These are phyloP conservation scores for Haemoproteus tartakovskyi DNA, from an alignment of 169 alveolate species.

Conservation along the genomic window DNA sequence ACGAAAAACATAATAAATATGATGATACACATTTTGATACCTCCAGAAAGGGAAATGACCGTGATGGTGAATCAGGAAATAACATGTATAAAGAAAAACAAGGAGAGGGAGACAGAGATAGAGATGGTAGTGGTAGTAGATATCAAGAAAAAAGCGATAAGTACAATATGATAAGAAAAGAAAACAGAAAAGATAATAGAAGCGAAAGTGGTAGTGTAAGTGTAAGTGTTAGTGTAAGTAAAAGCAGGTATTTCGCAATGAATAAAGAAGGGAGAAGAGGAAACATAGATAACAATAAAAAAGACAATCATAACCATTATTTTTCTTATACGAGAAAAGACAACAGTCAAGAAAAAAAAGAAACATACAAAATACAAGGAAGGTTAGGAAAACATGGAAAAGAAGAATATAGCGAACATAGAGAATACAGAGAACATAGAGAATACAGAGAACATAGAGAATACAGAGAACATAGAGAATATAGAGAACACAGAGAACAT, in stretches of 20 bases:
- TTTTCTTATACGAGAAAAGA: conserved; percentile 8
- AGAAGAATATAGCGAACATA: too few relatives aligned
- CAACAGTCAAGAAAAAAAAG: neutral
- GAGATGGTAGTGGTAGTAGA: neutral
- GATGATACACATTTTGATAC: too few relatives aligned
- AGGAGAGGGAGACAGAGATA: neutral
- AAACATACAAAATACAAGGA: conserved; percentile 6
- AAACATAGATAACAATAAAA: too few relatives aligned
- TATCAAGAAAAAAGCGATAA: neutral
- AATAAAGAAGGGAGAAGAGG: too few relatives aligned
- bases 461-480: too few relatives aligned
- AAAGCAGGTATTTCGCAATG: too few relatives aligned
- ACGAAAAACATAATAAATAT: too few relatives aligned
- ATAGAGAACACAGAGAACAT: too few relatives aligned
- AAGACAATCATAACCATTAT: too few relatives aligned
- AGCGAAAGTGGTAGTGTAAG: neutral
- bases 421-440: too few relatives aligned
- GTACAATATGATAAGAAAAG: neutral
- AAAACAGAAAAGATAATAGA: neutral
- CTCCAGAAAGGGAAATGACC: neutral
- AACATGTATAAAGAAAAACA: neutral
- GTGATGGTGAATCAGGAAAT: neutral
- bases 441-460: too few relatives aligned
- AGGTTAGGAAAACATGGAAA: neutral
- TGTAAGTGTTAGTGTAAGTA: too few relatives aligned